Base-by-base conservation (phyloP, 345 rosid species). In the Arabis alpina region DNA sequence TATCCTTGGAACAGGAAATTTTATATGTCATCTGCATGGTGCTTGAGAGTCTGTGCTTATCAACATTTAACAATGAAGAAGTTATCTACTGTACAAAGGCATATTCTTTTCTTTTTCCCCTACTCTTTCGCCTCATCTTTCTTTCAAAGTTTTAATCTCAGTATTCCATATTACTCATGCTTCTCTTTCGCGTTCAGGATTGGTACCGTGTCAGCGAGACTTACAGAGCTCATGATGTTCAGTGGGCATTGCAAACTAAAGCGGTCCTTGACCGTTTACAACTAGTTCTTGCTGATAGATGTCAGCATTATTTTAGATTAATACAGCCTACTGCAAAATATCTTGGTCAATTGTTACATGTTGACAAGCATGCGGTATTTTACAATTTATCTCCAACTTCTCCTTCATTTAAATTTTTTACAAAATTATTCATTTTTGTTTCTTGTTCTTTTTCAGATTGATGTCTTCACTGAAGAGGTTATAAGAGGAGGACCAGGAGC, bases 161-260 rank as follows among this genome's bases (percentile, higher is more conserved):
- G 27, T 51, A 45, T 14, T 23, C 62, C 59, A 32, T 42, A 16
- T 9, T 6, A 3, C 3, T 5, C 10, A 9, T 43, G 56, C 11
- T 54, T 78, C 61, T n/a, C 56, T 66, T 75, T 48, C 40, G 49
- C 54, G 8, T 79, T 63, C 84, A 94, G 99, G 99, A 86, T 57
- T 94, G 99, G 96, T 66, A 82, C 72, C 83, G 82, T 65, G 83
- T 93, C 69, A 69, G 89, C 23, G 84, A 72, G 49, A 77, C 83
- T 87, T 87, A 68, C 75, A 85, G 71, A 64, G 75, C 68, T 65
- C 77, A 77, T 80, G 84, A 71, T 76, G 79, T 79, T 74, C 77
- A 83, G 53, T 94, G 99, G 97, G 97, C 96, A 24, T 74, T 94
- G 72, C 89, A 82, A 81, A 91, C 97, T 40, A 94, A 94, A 80